Evolutionary conservation across 257 asterid genomes (phyloP).

Genomic region (Solanum pinnatisectum): DNA sequence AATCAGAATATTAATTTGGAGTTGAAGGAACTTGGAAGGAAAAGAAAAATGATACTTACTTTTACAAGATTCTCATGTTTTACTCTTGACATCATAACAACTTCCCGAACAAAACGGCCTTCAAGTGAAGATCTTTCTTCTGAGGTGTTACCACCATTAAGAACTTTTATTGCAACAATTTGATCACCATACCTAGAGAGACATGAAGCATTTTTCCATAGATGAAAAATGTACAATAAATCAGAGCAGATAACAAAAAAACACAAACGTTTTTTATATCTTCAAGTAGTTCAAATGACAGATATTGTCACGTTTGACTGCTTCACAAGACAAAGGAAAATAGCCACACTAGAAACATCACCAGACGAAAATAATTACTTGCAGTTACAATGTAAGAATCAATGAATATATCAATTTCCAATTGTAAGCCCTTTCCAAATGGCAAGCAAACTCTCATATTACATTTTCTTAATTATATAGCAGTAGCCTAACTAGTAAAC

Average conservation of each 20-base stretch:
- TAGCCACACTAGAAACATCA: neutral
- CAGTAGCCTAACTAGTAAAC: neutral
- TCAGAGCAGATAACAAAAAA: neutral
- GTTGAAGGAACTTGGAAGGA: neutral
- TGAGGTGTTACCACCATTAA: slow-evolving; percentile 58
- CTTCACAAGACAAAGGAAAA: neutral
- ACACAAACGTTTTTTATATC: neutral
- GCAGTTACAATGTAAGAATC: neutral
- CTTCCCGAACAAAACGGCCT: slow-evolving; percentile 84
- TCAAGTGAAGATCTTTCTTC: slow-evolving; percentile 68
- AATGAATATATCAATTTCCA: neutral
- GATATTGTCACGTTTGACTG: neutral
- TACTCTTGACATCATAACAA: slow-evolving; percentile 87
- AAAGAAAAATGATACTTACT: slow-evolving; percentile 27
- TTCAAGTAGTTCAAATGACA: neutral
- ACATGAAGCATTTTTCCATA: neutral
- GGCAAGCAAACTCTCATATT: neutral
- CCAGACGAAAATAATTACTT: neutral
- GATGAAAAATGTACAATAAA: neutral
- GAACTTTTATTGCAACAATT: slow-evolving; percentile 90
- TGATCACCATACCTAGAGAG: slow-evolving; percentile 64
- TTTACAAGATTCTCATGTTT: slow-evolving; percentile 90
- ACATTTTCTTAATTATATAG: neutral
- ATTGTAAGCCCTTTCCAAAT: neutral
- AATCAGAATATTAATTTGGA: neutral